Evolutionary conservation across 179 eudicot species (phyloP).

Genomic region (Patellifolia procumbens): DNA sequence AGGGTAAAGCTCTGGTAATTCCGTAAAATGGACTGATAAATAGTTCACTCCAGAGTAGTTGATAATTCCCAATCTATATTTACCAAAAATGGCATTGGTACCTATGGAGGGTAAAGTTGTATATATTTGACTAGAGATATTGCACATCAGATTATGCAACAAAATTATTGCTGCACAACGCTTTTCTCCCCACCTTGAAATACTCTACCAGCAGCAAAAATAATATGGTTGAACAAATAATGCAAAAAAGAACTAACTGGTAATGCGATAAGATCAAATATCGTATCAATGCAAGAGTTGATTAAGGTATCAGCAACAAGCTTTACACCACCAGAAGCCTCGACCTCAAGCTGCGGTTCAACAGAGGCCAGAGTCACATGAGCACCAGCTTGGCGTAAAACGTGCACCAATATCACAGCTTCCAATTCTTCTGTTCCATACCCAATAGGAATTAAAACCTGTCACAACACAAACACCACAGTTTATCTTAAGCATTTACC

Average conservation of each 20-base stretch:
- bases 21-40: background rate
- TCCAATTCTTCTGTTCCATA: constrained; percentile 97
- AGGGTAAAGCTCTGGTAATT: background rate
- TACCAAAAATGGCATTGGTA: background rate
- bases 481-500: background rate
- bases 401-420: constrained; percentile 73
- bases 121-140: background rate
- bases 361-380: constrained; percentile 85
- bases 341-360: constrained; percentile 75
- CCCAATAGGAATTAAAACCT: constrained; percentile 93
- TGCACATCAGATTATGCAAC: background rate
- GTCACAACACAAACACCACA: constrained; percentile 1
- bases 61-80: background rate
- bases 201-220: constrained; percentile 4
- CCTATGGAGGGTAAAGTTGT: background rate
- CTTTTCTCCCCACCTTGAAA: background rate
- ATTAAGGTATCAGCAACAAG: constrained; percentile 78
- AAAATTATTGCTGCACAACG: background rate
- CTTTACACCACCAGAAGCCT: constrained; percentile 69
- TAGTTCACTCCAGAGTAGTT: background rate
- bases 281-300: constrained; percentile 57
- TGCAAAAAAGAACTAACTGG: constrained; percentile 53
- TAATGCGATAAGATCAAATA: constrained; percentile 80
- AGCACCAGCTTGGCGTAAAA: constrained; percentile 81
- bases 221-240: background rate